Evolutionary conservation across 23 red algal genomes (phyloP).

Genomic region (Agarophyton chilense): DNA sequence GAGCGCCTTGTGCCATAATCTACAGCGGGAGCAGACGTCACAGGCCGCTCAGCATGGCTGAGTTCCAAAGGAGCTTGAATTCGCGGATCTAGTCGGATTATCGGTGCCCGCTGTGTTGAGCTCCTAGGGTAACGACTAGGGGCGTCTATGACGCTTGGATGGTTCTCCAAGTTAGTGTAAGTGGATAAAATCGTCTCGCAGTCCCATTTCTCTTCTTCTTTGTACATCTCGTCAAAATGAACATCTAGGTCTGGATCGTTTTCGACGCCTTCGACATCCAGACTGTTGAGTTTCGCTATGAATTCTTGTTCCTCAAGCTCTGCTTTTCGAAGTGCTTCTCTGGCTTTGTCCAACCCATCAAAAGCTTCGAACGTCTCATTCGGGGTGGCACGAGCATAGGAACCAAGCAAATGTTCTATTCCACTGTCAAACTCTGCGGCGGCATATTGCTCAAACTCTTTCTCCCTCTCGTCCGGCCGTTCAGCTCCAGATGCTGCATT

Average conservation of each 20-base stretch:
- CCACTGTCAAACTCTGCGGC: constrained; percentile 59
- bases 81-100: constrained; percentile 65
- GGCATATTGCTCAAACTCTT: constrained; percentile 46
- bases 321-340: constrained; percentile 28
- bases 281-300: constrained; percentile 13
- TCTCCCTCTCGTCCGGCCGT: not conserved
- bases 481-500: not conserved
- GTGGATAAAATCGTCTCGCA: constrained; percentile 82
- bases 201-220: constrained; percentile 81
- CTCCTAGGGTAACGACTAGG: constrained; percentile 1
- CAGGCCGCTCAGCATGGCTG: not conserved
- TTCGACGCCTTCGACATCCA: constrained; percentile 35
- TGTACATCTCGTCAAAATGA: constrained; percentile 46
- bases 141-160: constrained; percentile 74
- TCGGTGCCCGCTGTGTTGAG: not conserved
- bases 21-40: not conserved
- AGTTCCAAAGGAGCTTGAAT: constrained; percentile 53
- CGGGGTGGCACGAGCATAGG: constrained; percentile 18
- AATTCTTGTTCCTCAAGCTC: constrained; percentile 22
- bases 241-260: constrained; percentile 53
- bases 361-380: constrained; percentile 29
- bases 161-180: constrained; percentile 82
- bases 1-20: constrained; percentile 38
- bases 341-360: constrained; percentile 24
- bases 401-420: constrained; percentile 52